Base-by-base conservation (phyloP, 768 basidiomycete species). In the Pleurotus pulmonarius region DNA sequence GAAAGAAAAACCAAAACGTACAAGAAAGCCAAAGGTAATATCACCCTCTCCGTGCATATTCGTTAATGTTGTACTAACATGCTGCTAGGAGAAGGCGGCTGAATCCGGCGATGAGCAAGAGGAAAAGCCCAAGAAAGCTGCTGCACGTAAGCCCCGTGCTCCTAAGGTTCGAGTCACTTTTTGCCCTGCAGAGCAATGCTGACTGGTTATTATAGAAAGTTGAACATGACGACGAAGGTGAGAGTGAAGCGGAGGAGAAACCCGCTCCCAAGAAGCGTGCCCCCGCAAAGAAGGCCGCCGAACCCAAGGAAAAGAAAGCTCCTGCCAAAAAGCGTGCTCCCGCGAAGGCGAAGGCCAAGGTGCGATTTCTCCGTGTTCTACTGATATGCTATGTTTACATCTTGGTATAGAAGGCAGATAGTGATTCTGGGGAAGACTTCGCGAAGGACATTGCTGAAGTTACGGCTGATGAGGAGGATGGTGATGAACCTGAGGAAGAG, bases 351-450 rank as follows among this genome's bases (percentile, higher is more conserved):
- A 64, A 67, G 60, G 56, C 58, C 51, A 34, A 34, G 29, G 29
- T 34, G 29, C 29, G 29, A 8, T 34, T 34, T 9, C 29, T 34
- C 29, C 29, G 11, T 11, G 29, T 34, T 9, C 8, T 34, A 34
- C 29, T 34, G 29, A 34, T 34, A 34, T 34, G 29, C 29, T 11
- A 52, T 55, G 20, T 29, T 49, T 46, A n/a, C 59, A 24, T 25
- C 43, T 37, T 58, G 13, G 41, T 71, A 65, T 65, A 61, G 20
- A 70, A 63, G 11, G 67, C 68, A 8, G 71, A 70, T 18, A 73
- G 75, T 1, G 75, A 71, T 44, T 74, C 73, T 46, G 77, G 65
- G 13, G 79, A 79, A 62, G 79, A 81, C 56, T 76, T 78, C 57
- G 70, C 73, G 22, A 73, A 71, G 49, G 76, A 74, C 25, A 57